These are phyloP conservation scores for Umbelopsis ramanniana DNA, from an alignment of 192 early-diverging fungal genomes.

Conservation along the genomic window DNA sequence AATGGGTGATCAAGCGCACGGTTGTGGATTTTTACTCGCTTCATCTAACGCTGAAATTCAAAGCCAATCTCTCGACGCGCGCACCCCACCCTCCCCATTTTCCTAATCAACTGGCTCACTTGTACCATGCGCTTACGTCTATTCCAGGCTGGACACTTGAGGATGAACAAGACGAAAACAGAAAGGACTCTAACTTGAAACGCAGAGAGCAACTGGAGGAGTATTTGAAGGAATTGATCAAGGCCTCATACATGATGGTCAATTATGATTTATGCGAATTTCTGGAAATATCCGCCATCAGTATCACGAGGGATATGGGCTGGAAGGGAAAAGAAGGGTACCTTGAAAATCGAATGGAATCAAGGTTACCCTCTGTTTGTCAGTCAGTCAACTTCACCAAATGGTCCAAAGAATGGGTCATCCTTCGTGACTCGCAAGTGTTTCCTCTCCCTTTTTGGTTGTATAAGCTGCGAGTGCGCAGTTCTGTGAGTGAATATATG, in stretches of 20 bases:
- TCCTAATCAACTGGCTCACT: slow-evolving; percentile 31
- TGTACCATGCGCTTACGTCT: slow-evolving; percentile 29
- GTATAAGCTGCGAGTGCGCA: not conserved
- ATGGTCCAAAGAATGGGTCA: slow-evolving; percentile 73
- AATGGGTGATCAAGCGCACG: slow-evolving; percentile 71
- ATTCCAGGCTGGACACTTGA: slow-evolving; percentile 18
- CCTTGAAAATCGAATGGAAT: slow-evolving; percentile 65
- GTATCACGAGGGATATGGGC: slow-evolving; percentile 75
- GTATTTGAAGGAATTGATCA: slow-evolving; percentile 64
- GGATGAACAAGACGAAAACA: slow-evolving; percentile 29
- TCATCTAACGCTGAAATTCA: slow-evolving; percentile 60
- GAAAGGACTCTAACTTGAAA: slow-evolving; percentile 49
- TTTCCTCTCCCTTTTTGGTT: not conserved
- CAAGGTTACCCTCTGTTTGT: slow-evolving; percentile 16
- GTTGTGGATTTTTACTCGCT: slow-evolving; percentile 69
- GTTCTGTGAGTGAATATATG: not conserved
- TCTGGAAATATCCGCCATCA: slow-evolving; percentile 73
- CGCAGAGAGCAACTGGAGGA: slow-evolving; percentile 61
- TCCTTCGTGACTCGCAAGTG: slow-evolving; percentile 73
- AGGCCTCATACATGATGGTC: slow-evolving; percentile 60
- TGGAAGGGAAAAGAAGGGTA: slow-evolving; percentile 88
- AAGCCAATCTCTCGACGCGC: slow-evolving; percentile 36
- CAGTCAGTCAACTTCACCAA: slow-evolving; percentile 15
- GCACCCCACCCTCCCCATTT: slow-evolving; percentile 33
- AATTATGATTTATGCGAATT: slow-evolving; percentile 79